Evolutionary conservation across 1,284 basidiomycete genomes (phyloP).

Genomic region (Pseudozyma sp.): DNA sequence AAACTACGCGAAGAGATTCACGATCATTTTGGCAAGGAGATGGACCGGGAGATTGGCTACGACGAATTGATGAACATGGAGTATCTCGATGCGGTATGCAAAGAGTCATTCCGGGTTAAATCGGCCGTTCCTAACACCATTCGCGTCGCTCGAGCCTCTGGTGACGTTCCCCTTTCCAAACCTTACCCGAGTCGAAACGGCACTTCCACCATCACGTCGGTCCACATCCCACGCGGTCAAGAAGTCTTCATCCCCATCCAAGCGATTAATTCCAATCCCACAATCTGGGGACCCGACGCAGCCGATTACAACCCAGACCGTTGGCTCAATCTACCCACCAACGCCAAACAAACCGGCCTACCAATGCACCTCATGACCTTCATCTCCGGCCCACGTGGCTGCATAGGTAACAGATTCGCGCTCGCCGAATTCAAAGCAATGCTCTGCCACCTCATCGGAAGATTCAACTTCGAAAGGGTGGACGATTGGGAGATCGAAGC

Average conservation of each 20-base stretch:
- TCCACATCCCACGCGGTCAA: slow-evolving; percentile 51
- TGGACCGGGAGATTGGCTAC: slow-evolving; percentile 47
- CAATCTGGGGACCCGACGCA: slow-evolving; percentile 60
- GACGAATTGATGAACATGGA: slow-evolving; percentile 57
- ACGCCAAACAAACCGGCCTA: slow-evolving; percentile 32
- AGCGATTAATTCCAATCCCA: slow-evolving; percentile 39
- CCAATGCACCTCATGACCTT: slow-evolving; percentile 58
- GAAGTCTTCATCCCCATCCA: slow-evolving; percentile 58
- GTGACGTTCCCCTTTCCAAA: slow-evolving; percentile 56
- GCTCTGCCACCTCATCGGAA: slow-evolving; percentile 46
- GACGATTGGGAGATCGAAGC: slow-evolving; percentile 54
- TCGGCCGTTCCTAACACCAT: slow-evolving; percentile 56
- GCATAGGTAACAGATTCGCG: slow-evolving; percentile 63
- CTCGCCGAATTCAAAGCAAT: slow-evolving; percentile 64
- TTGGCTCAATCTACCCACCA: slow-evolving; percentile 52
- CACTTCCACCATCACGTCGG: slow-evolving; percentile 38
- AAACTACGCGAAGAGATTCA: slow-evolving; percentile 60
- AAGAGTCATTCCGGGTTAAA: slow-evolving; percentile 56
- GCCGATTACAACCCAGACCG: slow-evolving; percentile 55
- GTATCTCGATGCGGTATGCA: slow-evolving; percentile 59
- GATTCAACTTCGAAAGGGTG: slow-evolving; percentile 50
- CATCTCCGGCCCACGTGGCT: slow-evolving; percentile 59
- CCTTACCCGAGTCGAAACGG: slow-evolving; percentile 51
- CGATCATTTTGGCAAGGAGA: slow-evolving; percentile 35
- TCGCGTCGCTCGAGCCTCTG: slow-evolving; percentile 37